Percentiles rank a stretch among this genome's conserved stretches.
Evolutionary conservation across 345 rosid genomes (phyloP).

Genomic region (Hypericum androsaemum): DNA sequence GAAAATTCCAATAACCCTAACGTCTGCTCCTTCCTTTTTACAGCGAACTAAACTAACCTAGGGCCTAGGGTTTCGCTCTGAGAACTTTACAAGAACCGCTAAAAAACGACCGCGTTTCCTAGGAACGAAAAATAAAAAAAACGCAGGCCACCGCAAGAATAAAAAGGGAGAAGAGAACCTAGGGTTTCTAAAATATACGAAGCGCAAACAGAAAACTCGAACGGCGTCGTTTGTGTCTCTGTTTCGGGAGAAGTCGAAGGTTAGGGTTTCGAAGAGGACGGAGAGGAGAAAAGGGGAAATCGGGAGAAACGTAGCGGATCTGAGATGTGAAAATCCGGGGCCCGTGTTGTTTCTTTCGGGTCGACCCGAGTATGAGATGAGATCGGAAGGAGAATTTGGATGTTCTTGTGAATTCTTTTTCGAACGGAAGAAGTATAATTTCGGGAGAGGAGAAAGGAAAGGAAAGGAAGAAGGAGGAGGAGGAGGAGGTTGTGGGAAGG

Average conservation of each 20-base stretch:
- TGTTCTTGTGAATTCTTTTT: no score
- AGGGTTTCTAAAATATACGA: no score
- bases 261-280: background rate
- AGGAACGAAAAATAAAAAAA: no score
- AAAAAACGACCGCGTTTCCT: no score
- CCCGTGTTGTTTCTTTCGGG: background rate
- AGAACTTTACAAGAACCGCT: background rate
- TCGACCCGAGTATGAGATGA: no score
- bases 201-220: background rate
- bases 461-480: no score
- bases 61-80: conserved; percentile 12
- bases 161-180: no score
- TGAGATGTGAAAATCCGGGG: background rate
- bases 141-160: no score
- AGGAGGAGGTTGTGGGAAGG: no score
- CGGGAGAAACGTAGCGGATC: conserved; percentile 21
- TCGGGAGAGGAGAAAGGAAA: no score
- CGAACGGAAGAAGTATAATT: no score
- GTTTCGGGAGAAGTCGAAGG: background rate
- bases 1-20: conserved; percentile 23
- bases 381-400: no score
- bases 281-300: conserved; percentile 7
- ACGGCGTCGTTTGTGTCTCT: conserved; percentile 1
- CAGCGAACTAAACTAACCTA: conserved; percentile 16
- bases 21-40: conserved; percentile 14